These are phyloP conservation scores for Escovopsis sp. DNA, from an alignment of 2,329 filamentous ascomycete genomes.

Conservation along the genomic window DNA sequence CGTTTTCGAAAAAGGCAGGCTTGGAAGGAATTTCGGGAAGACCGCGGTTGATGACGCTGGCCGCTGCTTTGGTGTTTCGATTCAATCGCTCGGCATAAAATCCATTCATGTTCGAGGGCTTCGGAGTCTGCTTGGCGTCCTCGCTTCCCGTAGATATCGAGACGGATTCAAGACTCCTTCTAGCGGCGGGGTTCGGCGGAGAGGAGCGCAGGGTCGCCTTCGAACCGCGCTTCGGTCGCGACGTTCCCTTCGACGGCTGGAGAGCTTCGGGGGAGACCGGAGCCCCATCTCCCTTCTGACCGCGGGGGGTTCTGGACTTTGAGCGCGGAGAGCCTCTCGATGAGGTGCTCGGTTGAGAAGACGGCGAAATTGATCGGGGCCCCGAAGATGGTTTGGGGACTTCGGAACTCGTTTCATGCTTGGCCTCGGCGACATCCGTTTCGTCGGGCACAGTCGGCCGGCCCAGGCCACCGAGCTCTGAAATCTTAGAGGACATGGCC, in stretches of 20 bases:
- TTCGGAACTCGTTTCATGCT: background rate
- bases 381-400: background rate
- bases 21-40: slow-evolving; percentile 21
- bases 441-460: background rate
- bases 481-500: slow-evolving; percentile 27
- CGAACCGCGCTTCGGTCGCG: slow-evolving; percentile 7
- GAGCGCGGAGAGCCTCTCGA: background rate
- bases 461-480: slow-evolving; percentile 5
- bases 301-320: background rate
- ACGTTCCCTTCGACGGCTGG: slow-evolving; percentile 2
- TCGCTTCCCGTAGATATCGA: slow-evolving; percentile 13
- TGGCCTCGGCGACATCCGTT: background rate
- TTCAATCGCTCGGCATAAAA: slow-evolving; percentile 20
- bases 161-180: slow-evolving; percentile 17
- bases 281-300: slow-evolving; percentile 1
- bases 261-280: slow-evolving; percentile 3
- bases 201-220: slow-evolving; percentile 10
- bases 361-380: background rate
- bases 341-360: background rate
- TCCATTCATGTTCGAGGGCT: slow-evolving; percentile 15
- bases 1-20: slow-evolving; percentile 24
- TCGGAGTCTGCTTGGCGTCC: slow-evolving; percentile 14
- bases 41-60: slow-evolving; percentile 11
- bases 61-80: slow-evolving; percentile 15
- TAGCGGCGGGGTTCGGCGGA: slow-evolving; percentile 15